These are phyloP conservation scores for Phyllosticta citrichinensis DNA, from an alignment of 2,329 filamentous ascomycete genomes.

Conservation along the genomic window DNA sequence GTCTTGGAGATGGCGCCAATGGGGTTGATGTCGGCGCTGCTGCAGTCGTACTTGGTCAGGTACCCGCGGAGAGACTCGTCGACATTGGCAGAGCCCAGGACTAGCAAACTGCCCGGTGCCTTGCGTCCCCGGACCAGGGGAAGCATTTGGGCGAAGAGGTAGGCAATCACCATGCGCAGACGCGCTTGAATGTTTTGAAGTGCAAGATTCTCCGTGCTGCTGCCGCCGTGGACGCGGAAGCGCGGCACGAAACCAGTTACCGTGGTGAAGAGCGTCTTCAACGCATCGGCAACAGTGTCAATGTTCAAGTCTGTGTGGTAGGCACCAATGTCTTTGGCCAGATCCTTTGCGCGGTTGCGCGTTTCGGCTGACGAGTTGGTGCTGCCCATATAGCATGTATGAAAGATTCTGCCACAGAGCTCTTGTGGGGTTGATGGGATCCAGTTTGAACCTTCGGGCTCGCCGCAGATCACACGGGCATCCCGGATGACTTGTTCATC, in stretches of 20 bases:
- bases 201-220: conserved; percentile 50
- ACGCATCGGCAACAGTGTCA: conserved; percentile 53
- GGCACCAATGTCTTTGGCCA: conserved; percentile 53
- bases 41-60: conserved; percentile 62
- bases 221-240: conserved; percentile 57
- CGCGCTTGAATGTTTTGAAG: conserved; percentile 61
- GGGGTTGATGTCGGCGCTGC: conserved; percentile 43
- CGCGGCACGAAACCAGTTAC: conserved; percentile 51
- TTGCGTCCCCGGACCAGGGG: conserved; percentile 48
- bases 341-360: conserved; percentile 50
- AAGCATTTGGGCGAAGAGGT: conserved; percentile 54
- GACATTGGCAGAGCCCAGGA: conserved; percentile 60
- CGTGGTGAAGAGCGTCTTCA: conserved; percentile 48
- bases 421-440: conserved; percentile 50
- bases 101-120: conserved; percentile 50
- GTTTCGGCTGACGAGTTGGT: conserved; percentile 58
- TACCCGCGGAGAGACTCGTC: conserved; percentile 43
- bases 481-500: conserved; percentile 47
- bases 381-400: conserved; percentile 60
- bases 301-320: conserved; percentile 69
- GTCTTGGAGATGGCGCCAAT: conserved; percentile 54
- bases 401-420: conserved; percentile 49
- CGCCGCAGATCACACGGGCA: conserved; percentile 42
- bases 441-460: conserved; percentile 37
- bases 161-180: conserved; percentile 55